Percentiles rank a stretch among this genome's conserved stretches.
Conservation (phyloP, 2,329 filamentous ascomycete genomes). For the Nigrograna mackinnonii region DNA sequence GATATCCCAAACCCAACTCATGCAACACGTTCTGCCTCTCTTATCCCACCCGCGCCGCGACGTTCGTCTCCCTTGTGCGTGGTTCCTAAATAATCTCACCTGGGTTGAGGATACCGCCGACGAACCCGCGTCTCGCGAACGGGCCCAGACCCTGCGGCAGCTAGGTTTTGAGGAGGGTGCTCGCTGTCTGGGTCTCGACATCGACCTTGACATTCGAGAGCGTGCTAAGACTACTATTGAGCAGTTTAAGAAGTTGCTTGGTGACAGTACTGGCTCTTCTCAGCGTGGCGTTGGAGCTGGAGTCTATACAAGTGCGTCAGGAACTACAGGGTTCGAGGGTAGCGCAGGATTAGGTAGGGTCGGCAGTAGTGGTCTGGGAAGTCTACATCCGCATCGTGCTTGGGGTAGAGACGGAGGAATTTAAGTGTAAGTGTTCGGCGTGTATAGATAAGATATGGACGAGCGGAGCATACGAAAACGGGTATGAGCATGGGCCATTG, state of each 20-base stretch:
- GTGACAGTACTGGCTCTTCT: conserved; percentile 8
- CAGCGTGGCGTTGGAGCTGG: conserved; percentile 1
- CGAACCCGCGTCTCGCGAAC: conserved; percentile 63
- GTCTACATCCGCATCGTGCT: conserved; percentile 11
- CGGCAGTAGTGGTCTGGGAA: conserved; percentile 9
- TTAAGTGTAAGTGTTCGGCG: not conserved
- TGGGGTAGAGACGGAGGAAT: conserved; percentile 7
- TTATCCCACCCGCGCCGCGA: conserved; percentile 73
- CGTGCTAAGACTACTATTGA: conserved; percentile 78
- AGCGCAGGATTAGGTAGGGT: conserved; percentile 6
- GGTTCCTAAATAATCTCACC: conserved; percentile 83
- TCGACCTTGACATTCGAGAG: conserved; percentile 80
- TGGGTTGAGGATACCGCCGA: conserved; percentile 79
- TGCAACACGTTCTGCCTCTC: conserved; percentile 73
- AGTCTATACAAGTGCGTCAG: not conserved
- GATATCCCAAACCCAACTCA: conserved; percentile 73
- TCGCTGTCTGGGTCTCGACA: conserved; percentile 68
- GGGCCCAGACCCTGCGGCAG: conserved; percentile 70
- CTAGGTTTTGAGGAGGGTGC: conserved; percentile 70
- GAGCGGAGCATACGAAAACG: too few species aligned
- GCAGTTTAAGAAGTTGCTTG: conserved; percentile 50
- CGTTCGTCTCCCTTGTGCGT: conserved; percentile 78
- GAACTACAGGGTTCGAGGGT: conserved; percentile 1
- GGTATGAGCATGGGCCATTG: not conserved
- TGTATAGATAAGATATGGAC: too few species aligned